Evolutionary conservation across 495 filamentous ascomycete genomes (phyloP), one percentile per base, ranked within the genome.

Genomic region (Glarea lozoyensis): DNA sequence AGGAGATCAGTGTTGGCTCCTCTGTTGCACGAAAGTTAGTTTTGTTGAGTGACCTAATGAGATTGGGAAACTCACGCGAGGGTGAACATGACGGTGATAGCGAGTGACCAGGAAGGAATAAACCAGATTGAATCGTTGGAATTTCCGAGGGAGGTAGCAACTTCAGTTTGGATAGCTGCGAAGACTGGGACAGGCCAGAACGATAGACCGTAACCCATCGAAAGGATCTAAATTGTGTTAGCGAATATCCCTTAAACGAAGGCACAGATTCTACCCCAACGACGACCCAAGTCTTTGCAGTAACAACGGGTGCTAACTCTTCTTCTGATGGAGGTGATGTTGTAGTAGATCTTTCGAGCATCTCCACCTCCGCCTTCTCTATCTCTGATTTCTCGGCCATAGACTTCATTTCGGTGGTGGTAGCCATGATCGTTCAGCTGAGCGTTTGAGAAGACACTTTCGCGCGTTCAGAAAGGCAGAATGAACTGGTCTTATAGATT

Each of bases 121-220:
- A 55, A 60, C 42, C 50, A 60, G 13, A 47, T 41, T 1, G 31
- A 45, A 0, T 35, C 51, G 24, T 22, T 47, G 23, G 55, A 43
- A 33, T 57, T 50, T n/a, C 59, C 59, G 4, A 63, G 41, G 16
- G 54, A 39, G 4, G 54, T 49, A 15, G 60, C 56, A 10, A 61
- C 52, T 10, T 32, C 27, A 13, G 36, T 38, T 33, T 58, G 49
- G 27, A 51, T 46, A 2, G 54, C 42, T 25, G 41, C 48, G 11
- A 57, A 32, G 39, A 47, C 46, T 5, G 60, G 60, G 1, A 61
- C 59, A 34, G 52, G 46, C 59, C 59, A 63, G 43, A 61, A 63
- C 10, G 57, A 58, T 33, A 63, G 55, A 17, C 57, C 60, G 41
- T 63, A 61, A 6, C 48, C 49, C 11, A 53, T n/a, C 2, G 56